A percentile compares a stretch with the other conserved stretches of the same genome.
Conservation (phyloP, 305 asterid genomes). For the Solanum aculeatissimum region DNA sequence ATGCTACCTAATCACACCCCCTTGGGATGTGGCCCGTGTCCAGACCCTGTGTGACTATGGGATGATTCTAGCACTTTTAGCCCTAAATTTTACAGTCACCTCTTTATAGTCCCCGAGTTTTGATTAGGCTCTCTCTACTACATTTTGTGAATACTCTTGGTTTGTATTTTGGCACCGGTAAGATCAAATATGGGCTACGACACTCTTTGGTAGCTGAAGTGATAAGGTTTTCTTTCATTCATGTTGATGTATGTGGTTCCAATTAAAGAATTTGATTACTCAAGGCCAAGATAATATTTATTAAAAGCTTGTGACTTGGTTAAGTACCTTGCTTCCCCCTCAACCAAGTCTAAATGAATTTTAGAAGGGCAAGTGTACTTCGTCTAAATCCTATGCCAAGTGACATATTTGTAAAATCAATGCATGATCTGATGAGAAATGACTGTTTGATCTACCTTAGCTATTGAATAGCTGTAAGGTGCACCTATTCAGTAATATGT, state of each 20-base stretch:
- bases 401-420: not conserved
- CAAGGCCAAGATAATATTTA: not conserved
- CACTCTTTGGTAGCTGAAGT: not conserved
- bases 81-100: not conserved
- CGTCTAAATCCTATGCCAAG: not conserved
- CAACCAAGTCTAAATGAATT: not conserved
- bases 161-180: not conserved
- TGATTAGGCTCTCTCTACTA: not conserved
- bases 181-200: not conserved
- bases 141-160: not conserved
- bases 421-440: not conserved
- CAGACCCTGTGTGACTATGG: not conserved
- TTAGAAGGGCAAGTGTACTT: not conserved
- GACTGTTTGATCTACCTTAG: not conserved
- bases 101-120: not conserved
- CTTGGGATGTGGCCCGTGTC: not conserved
- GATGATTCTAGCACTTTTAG: not conserved
- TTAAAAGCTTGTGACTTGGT: not conserved
- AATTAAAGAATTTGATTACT: not conserved
- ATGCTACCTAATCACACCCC: not conserved
- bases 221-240: not conserved
- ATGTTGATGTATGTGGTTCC: not conserved
- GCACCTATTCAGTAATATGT: not conserved
- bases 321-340: not conserved
- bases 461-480: not conserved